Conservation (phyloP, 2,329 filamentous ascomycete species). For the Aureobasidium melanogenum region DNA sequence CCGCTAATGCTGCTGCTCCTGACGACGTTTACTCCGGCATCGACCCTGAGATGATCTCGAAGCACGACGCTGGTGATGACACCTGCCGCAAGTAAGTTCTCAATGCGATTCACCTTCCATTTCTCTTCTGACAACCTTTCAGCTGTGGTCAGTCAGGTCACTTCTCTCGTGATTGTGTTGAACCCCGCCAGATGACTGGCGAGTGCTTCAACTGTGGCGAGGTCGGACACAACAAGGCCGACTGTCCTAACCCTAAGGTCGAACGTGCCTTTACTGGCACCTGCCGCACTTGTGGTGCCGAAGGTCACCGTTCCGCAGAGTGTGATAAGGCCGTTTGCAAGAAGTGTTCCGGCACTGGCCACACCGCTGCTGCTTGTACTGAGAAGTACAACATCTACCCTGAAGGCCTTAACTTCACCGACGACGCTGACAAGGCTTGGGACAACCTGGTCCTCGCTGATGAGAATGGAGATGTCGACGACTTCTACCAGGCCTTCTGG, state of each 20-base stretch:
- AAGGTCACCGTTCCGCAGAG: conserved; percentile 50
- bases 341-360: conserved; percentile 51
- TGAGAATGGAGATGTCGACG: conserved; percentile 49
- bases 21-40: background rate
- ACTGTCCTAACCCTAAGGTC: conserved; percentile 50
- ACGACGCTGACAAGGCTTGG: conserved; percentile 49
- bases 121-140: conserved; percentile 20
- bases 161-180: conserved; percentile 24
- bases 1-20: background rate
- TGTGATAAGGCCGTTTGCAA: conserved; percentile 58
- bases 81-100: conserved; percentile 33
- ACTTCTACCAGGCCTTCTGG: conserved; percentile 35
- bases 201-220: conserved; percentile 55
- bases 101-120: background rate
- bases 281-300: conserved; percentile 49
- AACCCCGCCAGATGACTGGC: conserved; percentile 41
- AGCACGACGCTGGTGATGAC: conserved; percentile 16
- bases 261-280: conserved; percentile 45
- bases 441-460: conserved; percentile 45
- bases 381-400: conserved; percentile 52
- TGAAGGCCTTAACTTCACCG: conserved; percentile 31
- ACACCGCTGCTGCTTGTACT: conserved; percentile 48
- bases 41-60: background rate
- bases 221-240: conserved; percentile 52
- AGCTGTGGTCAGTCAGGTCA: conserved; percentile 37